These are phyloP conservation scores for Coelomomyces lativittatus DNA, from an alignment of 371 early-diverging fungal genomes.

Conservation along the genomic window DNA sequence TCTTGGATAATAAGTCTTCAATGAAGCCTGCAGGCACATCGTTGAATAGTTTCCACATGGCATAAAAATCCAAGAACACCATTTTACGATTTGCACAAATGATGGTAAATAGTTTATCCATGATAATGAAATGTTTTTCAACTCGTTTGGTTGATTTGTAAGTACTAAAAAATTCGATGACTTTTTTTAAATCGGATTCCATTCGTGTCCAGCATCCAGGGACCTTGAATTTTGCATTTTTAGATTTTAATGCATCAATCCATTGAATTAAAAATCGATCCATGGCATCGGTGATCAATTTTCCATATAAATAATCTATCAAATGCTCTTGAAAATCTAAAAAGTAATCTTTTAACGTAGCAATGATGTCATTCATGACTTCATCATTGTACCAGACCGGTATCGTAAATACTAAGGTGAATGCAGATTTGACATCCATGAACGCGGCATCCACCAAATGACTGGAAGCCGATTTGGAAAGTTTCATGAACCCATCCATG, in stretches of 20 bases:
- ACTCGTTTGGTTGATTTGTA: slow-evolving; percentile 39
- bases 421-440: slow-evolving; percentile 53
- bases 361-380: slow-evolving; percentile 58
- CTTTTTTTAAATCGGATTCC: slow-evolving; percentile 35
- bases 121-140: slow-evolving; percentile 49
- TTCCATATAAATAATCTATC: slow-evolving; percentile 64
- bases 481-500: slow-evolving; percentile 62
- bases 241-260: slow-evolving; percentile 63
- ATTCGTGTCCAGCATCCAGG: slow-evolving; percentile 41
- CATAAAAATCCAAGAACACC: slow-evolving; percentile 57
- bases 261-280: slow-evolving; percentile 62
- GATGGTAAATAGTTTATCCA: slow-evolving; percentile 51
- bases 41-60: slow-evolving; percentile 54
- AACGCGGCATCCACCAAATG: slow-evolving; percentile 65
- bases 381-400: slow-evolving; percentile 74
- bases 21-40: slow-evolving; percentile 62
- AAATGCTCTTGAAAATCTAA: slow-evolving; percentile 60
- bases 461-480: slow-evolving; percentile 50
- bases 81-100: slow-evolving; percentile 42
- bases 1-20: slow-evolving; percentile 50
- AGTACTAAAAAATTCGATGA: slow-evolving; percentile 46
- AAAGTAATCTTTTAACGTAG: slow-evolving; percentile 75
- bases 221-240: slow-evolving; percentile 11
- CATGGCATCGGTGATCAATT: slow-evolving; percentile 60
- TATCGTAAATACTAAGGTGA: slow-evolving; percentile 49